Conservation (phyloP, 768 basidiomycete species). For the Leucosporidium scottii region DNA sequence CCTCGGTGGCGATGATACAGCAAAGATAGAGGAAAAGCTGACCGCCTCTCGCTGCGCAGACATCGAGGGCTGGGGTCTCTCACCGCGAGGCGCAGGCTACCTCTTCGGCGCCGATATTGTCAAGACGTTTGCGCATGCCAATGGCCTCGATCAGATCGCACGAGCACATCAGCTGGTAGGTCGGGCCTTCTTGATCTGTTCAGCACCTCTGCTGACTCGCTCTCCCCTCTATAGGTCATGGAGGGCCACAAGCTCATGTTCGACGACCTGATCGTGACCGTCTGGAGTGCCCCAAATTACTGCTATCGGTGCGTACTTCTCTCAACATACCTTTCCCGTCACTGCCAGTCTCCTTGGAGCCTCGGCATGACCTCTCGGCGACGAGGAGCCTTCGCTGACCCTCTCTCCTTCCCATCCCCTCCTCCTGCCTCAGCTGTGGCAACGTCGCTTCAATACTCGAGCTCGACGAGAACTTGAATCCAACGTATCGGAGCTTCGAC, state of each 20-base stretch:
- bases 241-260: conserved; percentile 80
- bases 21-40: neutral
- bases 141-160: conserved; percentile 89
- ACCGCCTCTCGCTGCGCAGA: conserved; percentile 48
- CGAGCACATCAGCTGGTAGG: conserved; percentile 83
- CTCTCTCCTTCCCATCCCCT: conserved; percentile 1
- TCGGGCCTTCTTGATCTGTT: conserved; percentile 36
- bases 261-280: conserved; percentile 86
- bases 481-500: conserved; percentile 92
- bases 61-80: conserved; percentile 89
- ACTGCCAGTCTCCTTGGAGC: conserved; percentile 14
- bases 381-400: neutral
- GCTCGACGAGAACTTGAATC: conserved; percentile 82
- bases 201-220: neutral
- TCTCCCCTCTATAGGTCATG: conserved; percentile 40
- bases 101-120: conserved; percentile 90
- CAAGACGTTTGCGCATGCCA: conserved; percentile 79
- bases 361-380: neutral
- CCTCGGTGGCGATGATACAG: too few relatives aligned
- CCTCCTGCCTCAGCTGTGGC: too few relatives aligned
- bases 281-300: conserved; percentile 98
- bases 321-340: neutral
- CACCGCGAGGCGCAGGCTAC: conserved; percentile 94
- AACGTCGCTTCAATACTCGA: conserved; percentile 93
- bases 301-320: conserved; percentile 71